Evolutionary conservation across 768 basidiomycete genomes (phyloP).

Genomic region (Rickenella mellea): DNA sequence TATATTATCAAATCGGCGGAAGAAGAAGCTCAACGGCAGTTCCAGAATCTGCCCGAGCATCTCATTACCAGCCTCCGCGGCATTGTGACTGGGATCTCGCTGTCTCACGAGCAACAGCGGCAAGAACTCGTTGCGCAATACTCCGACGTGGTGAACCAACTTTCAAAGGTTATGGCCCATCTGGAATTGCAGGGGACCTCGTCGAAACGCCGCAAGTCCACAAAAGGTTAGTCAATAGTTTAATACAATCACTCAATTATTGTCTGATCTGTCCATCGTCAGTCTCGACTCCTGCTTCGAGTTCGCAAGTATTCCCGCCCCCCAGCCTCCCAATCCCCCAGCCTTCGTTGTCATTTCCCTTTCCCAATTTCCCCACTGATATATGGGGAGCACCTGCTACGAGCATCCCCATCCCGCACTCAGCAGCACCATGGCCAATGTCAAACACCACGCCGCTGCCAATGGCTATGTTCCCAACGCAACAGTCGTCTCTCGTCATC

Average conservation of each 20-base stretch:
- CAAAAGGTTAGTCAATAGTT: no score
- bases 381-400: background rate
- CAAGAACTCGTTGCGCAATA: background rate
- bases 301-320: no score
- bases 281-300: no score
- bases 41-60: slow-evolving; percentile 17
- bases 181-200: no score
- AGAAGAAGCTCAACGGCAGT: slow-evolving; percentile 5
- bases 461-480: background rate
- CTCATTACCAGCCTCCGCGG: slow-evolving; percentile 12
- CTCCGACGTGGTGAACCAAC: background rate
- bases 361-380: background rate
- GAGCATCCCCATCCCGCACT: background rate
- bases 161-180: background rate
- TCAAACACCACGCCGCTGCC: no score
- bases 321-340: background rate
- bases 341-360: background rate
- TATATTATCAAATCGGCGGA: slow-evolving; percentile 11
- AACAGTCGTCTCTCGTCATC: background rate
- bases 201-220: no score
- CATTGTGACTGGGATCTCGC: slow-evolving; percentile 3
- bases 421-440: background rate
- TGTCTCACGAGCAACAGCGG: background rate
- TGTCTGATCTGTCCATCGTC: no score
- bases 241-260: no score